phyloP scores from a whole-genome alignment of 2,329 filamentous ascomycete species.

The Phialophora tarda region DNA sequence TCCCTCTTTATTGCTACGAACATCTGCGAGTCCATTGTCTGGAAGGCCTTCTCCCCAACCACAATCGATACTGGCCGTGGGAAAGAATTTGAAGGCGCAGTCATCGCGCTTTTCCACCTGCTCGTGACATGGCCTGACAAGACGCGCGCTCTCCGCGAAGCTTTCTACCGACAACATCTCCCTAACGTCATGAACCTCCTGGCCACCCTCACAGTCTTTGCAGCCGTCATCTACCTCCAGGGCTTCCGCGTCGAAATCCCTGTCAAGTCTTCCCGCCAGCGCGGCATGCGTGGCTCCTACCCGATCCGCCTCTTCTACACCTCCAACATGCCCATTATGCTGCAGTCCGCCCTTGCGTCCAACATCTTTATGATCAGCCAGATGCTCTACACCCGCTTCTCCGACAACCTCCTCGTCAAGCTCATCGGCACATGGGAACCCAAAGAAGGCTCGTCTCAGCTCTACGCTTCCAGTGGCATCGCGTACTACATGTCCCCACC shows the following conservation, averaged over 20 bases:
- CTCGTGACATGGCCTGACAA: slow-evolving; percentile 99
- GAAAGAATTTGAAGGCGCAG: slow-evolving; percentile 97
- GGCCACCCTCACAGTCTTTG: slow-evolving; percentile 90
- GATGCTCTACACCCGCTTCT: slow-evolving; percentile 99
- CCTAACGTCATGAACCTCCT: slow-evolving; percentile 99
- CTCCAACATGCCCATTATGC: slow-evolving; percentile 99
- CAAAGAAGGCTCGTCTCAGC: slow-evolving; percentile 92
- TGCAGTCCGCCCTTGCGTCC: slow-evolving; percentile 97
- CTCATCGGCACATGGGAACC: slow-evolving; percentile 99
- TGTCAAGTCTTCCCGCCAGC: slow-evolving; percentile 98
- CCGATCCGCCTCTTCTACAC: slow-evolving; percentile 99
- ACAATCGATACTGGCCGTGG: slow-evolving; percentile 99
- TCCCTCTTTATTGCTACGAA: slow-evolving; percentile 99
- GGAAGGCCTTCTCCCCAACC: slow-evolving; percentile 99
- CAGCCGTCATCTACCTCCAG: slow-evolving; percentile 97
- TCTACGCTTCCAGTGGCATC: slow-evolving; percentile 88
- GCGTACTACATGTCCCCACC: slow-evolving; percentile 99
- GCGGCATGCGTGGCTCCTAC: slow-evolving; percentile 97
- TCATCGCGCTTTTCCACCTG: slow-evolving; percentile 97
- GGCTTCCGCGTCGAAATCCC: slow-evolving; percentile 99
- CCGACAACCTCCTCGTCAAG: slow-evolving; percentile 96
- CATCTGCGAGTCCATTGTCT: slow-evolving; percentile 99
- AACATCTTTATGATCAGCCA: slow-evolving; percentile 99
- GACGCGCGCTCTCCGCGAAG: slow-evolving; percentile 96
- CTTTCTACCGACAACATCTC: slow-evolving; percentile 98